Base-by-base conservation (phyloP, 371 early-diverging fungal genomes). In the Dichotomocladium elegans region DNA sequence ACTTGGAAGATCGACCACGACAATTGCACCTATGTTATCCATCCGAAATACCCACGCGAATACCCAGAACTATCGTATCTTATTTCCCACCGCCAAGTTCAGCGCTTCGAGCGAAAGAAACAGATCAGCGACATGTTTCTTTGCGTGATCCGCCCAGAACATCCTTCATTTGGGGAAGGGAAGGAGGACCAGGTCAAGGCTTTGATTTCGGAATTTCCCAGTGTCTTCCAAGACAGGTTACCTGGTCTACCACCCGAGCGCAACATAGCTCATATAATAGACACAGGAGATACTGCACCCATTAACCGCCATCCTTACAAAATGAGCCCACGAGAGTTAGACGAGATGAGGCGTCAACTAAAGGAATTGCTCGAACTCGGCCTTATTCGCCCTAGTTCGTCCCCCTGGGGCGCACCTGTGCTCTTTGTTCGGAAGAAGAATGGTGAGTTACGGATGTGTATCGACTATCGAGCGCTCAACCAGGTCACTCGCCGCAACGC, bases 381-480 rank as follows among this genome's bases (percentile, higher is more conserved):
- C 1, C 25, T 56, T 15, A 57, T 60, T 25, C 21, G 11, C 3
- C 55, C 61, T 1, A 49, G 41, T 1, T 21, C 55, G 0, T 77
- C 79, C 0, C 77, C 81, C 0, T 65, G 51, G 34, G 85, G 79
- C 1, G 68, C 81, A 7, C 84, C 85, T 8, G 63, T 81, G 2
- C 46, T 83, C 4, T 84, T 85, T 60, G 83, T 79, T 1, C 3
- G 6, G 2, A 51, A 85, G 58, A 81, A 82, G 34, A 72, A 78
- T 29, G 81, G 83, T 4, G n/a, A 51, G 2, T 10, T 81, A 25
- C 64, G 74, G 0, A 49, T 80, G 42, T 79, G 70, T 46, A 45
- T 68, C 4, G 63, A 72, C 30, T 68, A 66, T 9, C 31, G 61
- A 3, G 70, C 47, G 0, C 27, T 87, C 1, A 88, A 88, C 53